Base-by-base conservation (phyloP, 2,329 filamentous ascomycete species). In the Aspergillus brunneoviolaceus region DNA sequence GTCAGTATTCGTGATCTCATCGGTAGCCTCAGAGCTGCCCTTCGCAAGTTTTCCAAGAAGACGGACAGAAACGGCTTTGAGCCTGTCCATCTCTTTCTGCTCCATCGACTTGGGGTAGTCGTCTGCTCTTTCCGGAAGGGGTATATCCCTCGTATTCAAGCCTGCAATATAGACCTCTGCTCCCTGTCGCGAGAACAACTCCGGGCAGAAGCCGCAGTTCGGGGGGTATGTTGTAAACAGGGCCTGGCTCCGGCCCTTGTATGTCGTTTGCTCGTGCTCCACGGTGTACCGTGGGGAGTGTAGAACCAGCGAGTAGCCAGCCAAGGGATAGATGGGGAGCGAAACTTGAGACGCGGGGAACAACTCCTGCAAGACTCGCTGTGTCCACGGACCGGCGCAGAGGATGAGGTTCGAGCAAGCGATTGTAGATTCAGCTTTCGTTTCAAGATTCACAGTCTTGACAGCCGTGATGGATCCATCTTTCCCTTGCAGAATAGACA, bases 121-220 rank as follows among this genome's bases (percentile, higher is more conserved):
- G 60, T 74, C 60, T 0, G 87, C 81, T 3, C 81, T 65, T 0
- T 79, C 74, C 0, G 90, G 90, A 10, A 94, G 76, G 0, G 85
- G 81, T 4, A 89, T 81, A 0, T 69, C 72, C 0, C 82, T 76
- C 39, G 82, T 85, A 70, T 94, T 93, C 42, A 93, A 72, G 0
- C 90, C 90, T 0, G 88, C 88, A 35, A 94, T 77, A 72, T 91
- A 94, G 21, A 94, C 84, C 58, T 91, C 84, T 0, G 86, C 87
- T 9, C 85, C 85, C 4, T 83, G 69, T 11, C 90, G 81, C 1
- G 86, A 86, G 73, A 91, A 92, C 11, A 90, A 79, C 72, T 93
- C 90, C 0, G 89, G 89, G 2, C 85, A 86, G 73, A 88, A 91
- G 0, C 81, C 82, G 2, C 72, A 76, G 12, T 76, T 76, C 0